Evolutionary conservation across 2,329 filamentous ascomycete species (phyloP).

Genomic region (Gyromitra esculenta): DNA sequence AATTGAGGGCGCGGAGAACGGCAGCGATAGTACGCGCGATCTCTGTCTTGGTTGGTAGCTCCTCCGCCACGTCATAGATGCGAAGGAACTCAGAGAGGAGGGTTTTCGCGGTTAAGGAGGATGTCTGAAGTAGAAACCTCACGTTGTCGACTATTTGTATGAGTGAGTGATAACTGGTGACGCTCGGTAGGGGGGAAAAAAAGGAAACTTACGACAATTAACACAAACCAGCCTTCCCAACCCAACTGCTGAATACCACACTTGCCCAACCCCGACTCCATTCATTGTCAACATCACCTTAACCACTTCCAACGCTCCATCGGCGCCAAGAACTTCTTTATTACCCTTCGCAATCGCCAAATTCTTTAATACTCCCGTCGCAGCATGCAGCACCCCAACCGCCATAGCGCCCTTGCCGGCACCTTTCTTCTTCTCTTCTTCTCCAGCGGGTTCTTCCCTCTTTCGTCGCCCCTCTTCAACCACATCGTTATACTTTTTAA

Average conservation of each 20-base stretch:
- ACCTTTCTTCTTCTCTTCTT: conserved; percentile 46
- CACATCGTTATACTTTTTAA: conserved; percentile 41
- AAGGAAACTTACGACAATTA: conserved; percentile 59
- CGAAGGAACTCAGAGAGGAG: conserved; percentile 61
- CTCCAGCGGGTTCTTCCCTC: neutral
- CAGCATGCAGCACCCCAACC: conserved; percentile 62
- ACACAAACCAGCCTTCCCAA: conserved; percentile 55
- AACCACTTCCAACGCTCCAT: conserved; percentile 61
- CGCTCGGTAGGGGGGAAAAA: conserved; percentile 56
- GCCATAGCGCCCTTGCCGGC: conserved; percentile 59
- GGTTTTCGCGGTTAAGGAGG: conserved; percentile 59
- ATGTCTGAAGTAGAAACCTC: conserved; percentile 32
- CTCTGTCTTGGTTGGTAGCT: conserved; percentile 63
- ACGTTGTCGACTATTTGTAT: conserved; percentile 37
- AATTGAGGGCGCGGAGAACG: conserved; percentile 61
- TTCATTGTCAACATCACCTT: conserved; percentile 62
- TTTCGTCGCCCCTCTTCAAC: conserved; percentile 25
- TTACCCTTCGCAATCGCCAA: conserved; percentile 63
- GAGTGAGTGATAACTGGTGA: conserved; percentile 8
- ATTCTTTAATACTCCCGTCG: conserved; percentile 64
- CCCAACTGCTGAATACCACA: conserved; percentile 61
- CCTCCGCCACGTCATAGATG: conserved; percentile 62
- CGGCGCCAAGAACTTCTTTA: conserved; percentile 60
- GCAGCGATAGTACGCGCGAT: conserved; percentile 64
- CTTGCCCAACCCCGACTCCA: conserved; percentile 63